phyloP scores from a whole-genome alignment of 202 grass and related monocot genomes.

The Brachypodium distachyon region DNA sequence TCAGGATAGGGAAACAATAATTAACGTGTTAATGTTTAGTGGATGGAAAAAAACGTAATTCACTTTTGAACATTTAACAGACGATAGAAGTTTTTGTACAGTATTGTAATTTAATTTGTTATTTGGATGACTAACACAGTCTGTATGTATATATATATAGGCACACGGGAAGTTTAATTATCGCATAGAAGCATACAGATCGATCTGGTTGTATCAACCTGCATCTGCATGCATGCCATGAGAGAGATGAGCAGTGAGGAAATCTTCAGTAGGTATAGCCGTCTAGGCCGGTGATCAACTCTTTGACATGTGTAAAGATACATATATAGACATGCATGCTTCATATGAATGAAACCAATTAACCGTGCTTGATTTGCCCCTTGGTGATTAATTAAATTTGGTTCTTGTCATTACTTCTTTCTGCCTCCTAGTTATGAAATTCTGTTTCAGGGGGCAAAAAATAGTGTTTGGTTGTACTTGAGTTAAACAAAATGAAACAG shows the following conservation, averaged over 20 bases:
- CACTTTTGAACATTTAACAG: too few relatives aligned
- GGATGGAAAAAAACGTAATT: background rate
- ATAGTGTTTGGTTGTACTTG: background rate
- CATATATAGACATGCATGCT: slow-evolving; percentile 1
- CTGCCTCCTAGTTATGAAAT: background rate
- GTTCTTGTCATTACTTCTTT: background rate
- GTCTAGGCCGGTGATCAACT: slow-evolving; percentile 42
- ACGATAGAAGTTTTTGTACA: too few relatives aligned
- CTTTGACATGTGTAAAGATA: slow-evolving; percentile 26
- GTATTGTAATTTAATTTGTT: too few relatives aligned
- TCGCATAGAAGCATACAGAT: background rate
- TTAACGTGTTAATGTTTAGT: background rate
- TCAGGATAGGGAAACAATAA: too few relatives aligned
- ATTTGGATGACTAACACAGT: too few relatives aligned
- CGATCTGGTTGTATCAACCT: slow-evolving; percentile 12
- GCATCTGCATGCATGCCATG: slow-evolving; percentile 2
- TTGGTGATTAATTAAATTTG: background rate
- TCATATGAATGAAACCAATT: slow-evolving; percentile 3
- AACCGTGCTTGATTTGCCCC: background rate
- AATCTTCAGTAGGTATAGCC: slow-evolving; percentile 19
- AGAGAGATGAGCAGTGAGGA: background rate
- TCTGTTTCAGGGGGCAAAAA: background rate
- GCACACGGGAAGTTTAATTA: too few relatives aligned
- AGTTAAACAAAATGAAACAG: background rate
- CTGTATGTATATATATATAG: too few relatives aligned